Base-by-base conservation (phyloP, 2,329 filamentous ascomycete species). In the Pyrenophora teres region DNA sequence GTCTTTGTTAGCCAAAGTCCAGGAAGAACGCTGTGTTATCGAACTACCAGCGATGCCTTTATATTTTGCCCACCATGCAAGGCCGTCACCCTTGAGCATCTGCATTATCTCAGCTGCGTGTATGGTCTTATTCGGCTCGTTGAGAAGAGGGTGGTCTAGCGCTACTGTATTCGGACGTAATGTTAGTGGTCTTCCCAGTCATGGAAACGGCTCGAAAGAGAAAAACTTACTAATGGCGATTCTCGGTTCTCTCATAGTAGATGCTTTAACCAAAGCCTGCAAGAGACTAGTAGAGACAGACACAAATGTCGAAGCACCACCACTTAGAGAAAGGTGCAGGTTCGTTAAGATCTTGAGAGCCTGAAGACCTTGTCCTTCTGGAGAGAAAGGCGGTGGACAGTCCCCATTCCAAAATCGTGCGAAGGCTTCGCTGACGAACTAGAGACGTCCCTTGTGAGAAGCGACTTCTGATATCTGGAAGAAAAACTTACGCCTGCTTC, bases 211-310 rank as follows among this genome's bases (percentile, higher is more conserved):
- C 19, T 21, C 19, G 19, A 21, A 21, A 3, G 19, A 21, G 19
- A 21, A 3, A 21, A 3, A 21, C 19, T 1, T 21, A 21, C 19
- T 21, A 1, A 56, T 27, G 2, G 53, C 45, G 1, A 53, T 50
- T 0, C 12, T 35, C 1, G 59, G 54, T 1, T 50, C 3, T 0
- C 48, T 3, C 55, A 60, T 60, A 0, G 5, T 35, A 0, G 25
- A 54, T 0, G 57, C 57, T 9, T 59, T 56, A 0, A 43, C 42
- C 0, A 60, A 7, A 0, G 43, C 48, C 16, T 58, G 54, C 0
- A 62, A 13, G 0, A 62, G 32, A 32, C 52, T 50, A 2, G 46
- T 52, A 0, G 49, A 48, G 0, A 57, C 43, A 0, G 57, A 54
- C 0, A 62, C 37, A 6, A 41, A 61, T 0, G 50, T 19, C 0